Evolutionary conservation across 1,284 basidiomycete genomes (phyloP).

Genomic region (Austroboletus niveus): DNA sequence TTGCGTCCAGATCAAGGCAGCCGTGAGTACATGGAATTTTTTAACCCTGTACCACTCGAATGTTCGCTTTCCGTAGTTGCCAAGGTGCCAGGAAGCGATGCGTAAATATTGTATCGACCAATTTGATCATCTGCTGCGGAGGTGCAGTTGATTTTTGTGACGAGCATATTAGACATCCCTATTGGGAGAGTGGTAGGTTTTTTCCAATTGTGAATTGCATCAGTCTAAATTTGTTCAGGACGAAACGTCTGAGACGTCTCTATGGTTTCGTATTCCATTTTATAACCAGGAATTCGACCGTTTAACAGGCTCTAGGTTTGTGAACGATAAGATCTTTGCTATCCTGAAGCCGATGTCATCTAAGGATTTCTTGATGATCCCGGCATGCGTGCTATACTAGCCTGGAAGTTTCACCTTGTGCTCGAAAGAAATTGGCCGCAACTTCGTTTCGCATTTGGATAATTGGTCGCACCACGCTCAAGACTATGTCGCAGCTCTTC

Average conservation of each 20-base stretch:
- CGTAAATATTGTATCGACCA: constrained; percentile 47
- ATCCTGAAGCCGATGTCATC: constrained; percentile 50
- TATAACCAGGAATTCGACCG: not conserved
- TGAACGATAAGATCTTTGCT: constrained; percentile 52
- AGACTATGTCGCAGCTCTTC: constrained; percentile 65
- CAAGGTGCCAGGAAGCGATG: constrained; percentile 52
- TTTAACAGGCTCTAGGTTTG: constrained; percentile 40
- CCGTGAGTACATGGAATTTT: constrained; percentile 37
- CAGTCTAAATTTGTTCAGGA: constrained; percentile 33
- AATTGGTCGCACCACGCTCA: constrained; percentile 59
- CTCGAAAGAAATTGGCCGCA: constrained; percentile 46
- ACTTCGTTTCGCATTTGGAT: constrained; percentile 55
- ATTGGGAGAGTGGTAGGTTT: constrained; percentile 50
- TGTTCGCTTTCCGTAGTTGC: constrained; percentile 38
- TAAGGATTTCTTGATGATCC: constrained; percentile 56
- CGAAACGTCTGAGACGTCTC: constrained; percentile 73
- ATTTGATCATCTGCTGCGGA: constrained; percentile 62
- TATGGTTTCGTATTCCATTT: constrained; percentile 41
- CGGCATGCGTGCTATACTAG: constrained; percentile 53
- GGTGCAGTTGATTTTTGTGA: constrained; percentile 66
- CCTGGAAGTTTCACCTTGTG: constrained; percentile 57
- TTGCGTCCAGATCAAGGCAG: constrained; percentile 61
- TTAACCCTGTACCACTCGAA: not conserved
- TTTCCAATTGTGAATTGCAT: not conserved
- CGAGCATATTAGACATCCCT: constrained; percentile 48